These are phyloP conservation scores for Trametes cingulata DNA, from an alignment of 768 basidiomycete genomes.

Conservation along the genomic window DNA sequence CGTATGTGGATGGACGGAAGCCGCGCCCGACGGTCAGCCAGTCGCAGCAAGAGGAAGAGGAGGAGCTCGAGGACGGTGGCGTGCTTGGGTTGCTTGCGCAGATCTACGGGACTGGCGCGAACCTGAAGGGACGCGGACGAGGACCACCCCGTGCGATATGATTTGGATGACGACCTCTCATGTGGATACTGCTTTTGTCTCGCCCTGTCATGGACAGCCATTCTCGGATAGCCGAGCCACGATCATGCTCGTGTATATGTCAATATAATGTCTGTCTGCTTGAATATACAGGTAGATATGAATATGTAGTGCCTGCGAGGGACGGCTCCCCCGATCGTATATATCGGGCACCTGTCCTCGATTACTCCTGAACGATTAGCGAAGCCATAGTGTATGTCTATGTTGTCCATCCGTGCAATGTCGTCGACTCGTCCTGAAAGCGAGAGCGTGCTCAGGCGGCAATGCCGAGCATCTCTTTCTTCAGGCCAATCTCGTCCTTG, in stretches of 20 bases:
- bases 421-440: no score
- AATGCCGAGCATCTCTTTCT: constrained; percentile 46
- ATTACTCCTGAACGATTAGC: constrained; percentile 9
- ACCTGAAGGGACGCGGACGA: constrained; percentile 32
- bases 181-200: background rate
- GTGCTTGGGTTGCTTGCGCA: constrained; percentile 84
- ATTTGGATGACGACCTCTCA: background rate
- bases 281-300: background rate
- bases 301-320: background rate
- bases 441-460: background rate
- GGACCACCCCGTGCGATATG: constrained; percentile 31
- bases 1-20: constrained; percentile 72
- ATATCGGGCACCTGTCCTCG: no score
- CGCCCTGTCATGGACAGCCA: background rate
- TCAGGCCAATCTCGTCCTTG: constrained; percentile 65
- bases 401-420: background rate
- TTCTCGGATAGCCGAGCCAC: background rate
- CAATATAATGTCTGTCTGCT: background rate
- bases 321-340: background rate
- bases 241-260: background rate
- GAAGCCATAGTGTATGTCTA: constrained; percentile 4
- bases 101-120: constrained; percentile 62
- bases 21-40: constrained; percentile 27
- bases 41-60: constrained; percentile 47
- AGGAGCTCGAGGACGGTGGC: constrained; percentile 73